phyloP scores from a whole-genome alignment of 2,329 filamentous ascomycete species.

The Neofusicoccum kwambonambiense region DNA sequence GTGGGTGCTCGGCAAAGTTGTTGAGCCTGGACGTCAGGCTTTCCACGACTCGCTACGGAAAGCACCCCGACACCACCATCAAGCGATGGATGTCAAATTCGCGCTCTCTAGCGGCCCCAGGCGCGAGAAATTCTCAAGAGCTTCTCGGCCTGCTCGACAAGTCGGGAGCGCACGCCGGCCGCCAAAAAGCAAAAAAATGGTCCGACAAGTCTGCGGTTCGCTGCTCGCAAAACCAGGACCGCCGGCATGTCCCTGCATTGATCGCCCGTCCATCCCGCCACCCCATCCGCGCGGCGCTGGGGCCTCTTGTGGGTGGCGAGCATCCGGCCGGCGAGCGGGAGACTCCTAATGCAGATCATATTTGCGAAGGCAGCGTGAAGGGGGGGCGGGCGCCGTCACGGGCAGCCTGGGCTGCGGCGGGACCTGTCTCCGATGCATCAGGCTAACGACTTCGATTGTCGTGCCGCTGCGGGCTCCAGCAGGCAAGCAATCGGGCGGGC shows the following conservation, averaged over 20 bases:
- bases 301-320: conserved; percentile 15
- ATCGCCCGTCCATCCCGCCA: conserved; percentile 18
- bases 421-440: background rate
- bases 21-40: conserved; percentile 5
- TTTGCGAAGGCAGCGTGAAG: background rate
- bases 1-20: conserved; percentile 1
- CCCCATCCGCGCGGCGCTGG: conserved; percentile 12
- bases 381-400: background rate
- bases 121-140: background rate
- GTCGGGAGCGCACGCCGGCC: conserved; percentile 1
- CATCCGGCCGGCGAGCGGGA: conserved; percentile 9
- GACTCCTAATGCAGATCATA: conserved; percentile 16
- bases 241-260: conserved; percentile 18
- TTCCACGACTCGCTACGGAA: background rate
- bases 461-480: background rate
- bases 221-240: conserved; percentile 3
- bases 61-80: conserved; percentile 4
- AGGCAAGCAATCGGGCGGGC: background rate
- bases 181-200: conserved; percentile 14
- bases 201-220: conserved; percentile 5
- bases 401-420: conserved; percentile 1
- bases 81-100: background rate
- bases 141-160: background rate
- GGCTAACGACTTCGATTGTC: background rate
- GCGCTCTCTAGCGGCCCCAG: background rate